A percentile compares a stretch with the other conserved stretches of the same genome.
Conservation (phyloP, 2,329 filamentous ascomycete species). For the Hypoxylon sp. region DNA sequence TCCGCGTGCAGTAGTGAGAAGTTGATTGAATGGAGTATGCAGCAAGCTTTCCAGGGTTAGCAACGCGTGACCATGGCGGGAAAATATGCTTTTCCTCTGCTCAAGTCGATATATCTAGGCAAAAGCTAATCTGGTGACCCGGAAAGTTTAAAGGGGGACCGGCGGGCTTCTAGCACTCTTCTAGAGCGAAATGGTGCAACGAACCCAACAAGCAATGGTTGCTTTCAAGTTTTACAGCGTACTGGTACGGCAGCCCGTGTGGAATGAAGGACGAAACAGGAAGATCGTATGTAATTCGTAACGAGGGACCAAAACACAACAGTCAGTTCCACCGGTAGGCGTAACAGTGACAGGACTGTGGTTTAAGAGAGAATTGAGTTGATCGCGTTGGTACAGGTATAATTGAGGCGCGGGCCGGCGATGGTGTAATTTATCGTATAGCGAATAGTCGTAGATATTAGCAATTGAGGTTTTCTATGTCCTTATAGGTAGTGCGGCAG, state of each 20-base stretch:
- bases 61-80: slow-evolving; percentile 21
- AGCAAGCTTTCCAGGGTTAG: slow-evolving; percentile 27
- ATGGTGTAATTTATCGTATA: slow-evolving; percentile 22
- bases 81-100: slow-evolving; percentile 31
- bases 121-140: slow-evolving; percentile 29
- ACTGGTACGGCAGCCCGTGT: slow-evolving; percentile 40
- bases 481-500: slow-evolving; percentile 16
- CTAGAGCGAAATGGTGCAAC: slow-evolving; percentile 42
- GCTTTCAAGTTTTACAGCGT: slow-evolving; percentile 35
- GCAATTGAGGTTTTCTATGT: slow-evolving; percentile 27
- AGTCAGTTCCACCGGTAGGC: slow-evolving; percentile 37
- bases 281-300: slow-evolving; percentile 36
- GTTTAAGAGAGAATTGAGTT: slow-evolving; percentile 17
- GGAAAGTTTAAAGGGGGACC: slow-evolving; percentile 18
- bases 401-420: slow-evolving; percentile 20
- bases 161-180: slow-evolving; percentile 33
- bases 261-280: slow-evolving; percentile 42
- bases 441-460: slow-evolving; percentile 28
- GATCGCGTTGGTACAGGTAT: slow-evolving; percentile 17
- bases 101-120: slow-evolving; percentile 26
- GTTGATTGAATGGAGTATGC: slow-evolving; percentile 10
- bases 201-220: slow-evolving; percentile 36
- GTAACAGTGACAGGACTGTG: slow-evolving; percentile 30
- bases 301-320: slow-evolving; percentile 40
- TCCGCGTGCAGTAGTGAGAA: slow-evolving; percentile 13